Evolutionary conservation across 148 eudicot species (phyloP).

Genomic region (Rhododendron ferrugineum): DNA sequence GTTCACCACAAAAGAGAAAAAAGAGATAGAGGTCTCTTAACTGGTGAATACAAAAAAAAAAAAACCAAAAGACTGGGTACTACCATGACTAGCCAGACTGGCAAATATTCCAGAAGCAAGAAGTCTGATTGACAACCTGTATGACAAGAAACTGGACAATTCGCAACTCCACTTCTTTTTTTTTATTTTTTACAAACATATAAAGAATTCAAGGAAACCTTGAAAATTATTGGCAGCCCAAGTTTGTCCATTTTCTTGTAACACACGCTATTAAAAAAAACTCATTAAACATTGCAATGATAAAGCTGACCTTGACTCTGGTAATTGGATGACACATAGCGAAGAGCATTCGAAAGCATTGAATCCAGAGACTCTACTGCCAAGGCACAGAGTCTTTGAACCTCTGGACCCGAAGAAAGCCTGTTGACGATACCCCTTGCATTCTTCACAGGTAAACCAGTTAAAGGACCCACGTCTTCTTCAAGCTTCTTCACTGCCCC

Average conservation of each 20-base stretch:
- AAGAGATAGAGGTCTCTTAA: not conserved
- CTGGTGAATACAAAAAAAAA: not conserved
- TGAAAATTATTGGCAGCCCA: not conserved
- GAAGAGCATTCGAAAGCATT: constrained; percentile 14
- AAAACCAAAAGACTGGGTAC: not conserved
- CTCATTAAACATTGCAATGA: not conserved
- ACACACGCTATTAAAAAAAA: not conserved
- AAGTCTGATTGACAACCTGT: not conserved
- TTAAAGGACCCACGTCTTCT: constrained; percentile 74
- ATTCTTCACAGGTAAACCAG: constrained; percentile 62
- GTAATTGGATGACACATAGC: constrained; percentile 7
- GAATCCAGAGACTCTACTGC: constrained; percentile 56
- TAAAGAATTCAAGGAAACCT: not conserved
- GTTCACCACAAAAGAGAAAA: not conserved
- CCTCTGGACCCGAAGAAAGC: constrained; percentile 63
- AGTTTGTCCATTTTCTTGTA: not conserved
- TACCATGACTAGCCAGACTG: not conserved
- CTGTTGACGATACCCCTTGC: constrained; percentile 88
- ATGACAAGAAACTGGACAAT: constrained; percentile 5
- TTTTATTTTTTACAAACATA: not conserved
- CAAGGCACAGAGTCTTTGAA: constrained; percentile 65
- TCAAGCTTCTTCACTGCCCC: constrained; percentile 66
- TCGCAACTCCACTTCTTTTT: not conserved
- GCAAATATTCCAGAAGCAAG: not conserved
- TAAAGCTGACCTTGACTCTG: constrained; percentile 32